Percentiles rank a stretch among this genome's conserved stretches.
These are phyloP conservation scores for Drechslera avenae DNA, from an alignment of 2,329 filamentous ascomycete genomes.

Conservation along the genomic window DNA sequence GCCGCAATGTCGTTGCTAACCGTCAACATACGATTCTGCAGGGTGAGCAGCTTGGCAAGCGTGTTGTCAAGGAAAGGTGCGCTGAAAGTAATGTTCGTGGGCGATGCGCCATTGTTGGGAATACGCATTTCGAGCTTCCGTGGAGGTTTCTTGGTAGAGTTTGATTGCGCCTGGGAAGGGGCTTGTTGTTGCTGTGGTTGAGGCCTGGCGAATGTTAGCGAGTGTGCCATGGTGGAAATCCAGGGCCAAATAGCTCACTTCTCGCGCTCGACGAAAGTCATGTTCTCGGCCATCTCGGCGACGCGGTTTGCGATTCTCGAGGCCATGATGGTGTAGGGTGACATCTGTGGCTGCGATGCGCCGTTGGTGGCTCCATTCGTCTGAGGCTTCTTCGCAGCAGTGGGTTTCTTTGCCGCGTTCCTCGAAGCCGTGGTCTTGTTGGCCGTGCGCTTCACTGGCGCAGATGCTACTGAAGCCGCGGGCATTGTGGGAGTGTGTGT, in stretches of 20 bases:
- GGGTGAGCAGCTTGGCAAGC: conserved; percentile 55
- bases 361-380: conserved; percentile 38
- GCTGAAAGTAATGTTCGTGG: conserved; percentile 54
- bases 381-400: conserved; percentile 26
- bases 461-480: conserved; percentile 41
- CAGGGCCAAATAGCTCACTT: conserved; percentile 30
- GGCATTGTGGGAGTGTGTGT: conserved; percentile 34
- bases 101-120: conserved; percentile 41
- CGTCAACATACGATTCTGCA: conserved; percentile 58
- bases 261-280: conserved; percentile 56
- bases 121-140: conserved; percentile 59
- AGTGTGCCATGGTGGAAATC: not conserved
- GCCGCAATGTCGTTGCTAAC: conserved; percentile 55
- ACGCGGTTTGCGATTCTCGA: conserved; percentile 57
- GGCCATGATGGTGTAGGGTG: conserved; percentile 59
- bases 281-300: conserved; percentile 59
- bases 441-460: conserved; percentile 40
- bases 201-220: conserved; percentile 29
- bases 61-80: conserved; percentile 60
- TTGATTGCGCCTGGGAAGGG: conserved; percentile 18
- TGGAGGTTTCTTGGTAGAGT: conserved; percentile 49
- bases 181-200: conserved; percentile 29
- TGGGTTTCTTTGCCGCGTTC: conserved; percentile 34
- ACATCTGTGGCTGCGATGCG: conserved; percentile 36
- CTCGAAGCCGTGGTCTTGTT: conserved; percentile 39